These are phyloP conservation scores for Amauroascus niger DNA, from an alignment of 2,329 filamentous ascomycete species.

Conservation along the genomic window DNA sequence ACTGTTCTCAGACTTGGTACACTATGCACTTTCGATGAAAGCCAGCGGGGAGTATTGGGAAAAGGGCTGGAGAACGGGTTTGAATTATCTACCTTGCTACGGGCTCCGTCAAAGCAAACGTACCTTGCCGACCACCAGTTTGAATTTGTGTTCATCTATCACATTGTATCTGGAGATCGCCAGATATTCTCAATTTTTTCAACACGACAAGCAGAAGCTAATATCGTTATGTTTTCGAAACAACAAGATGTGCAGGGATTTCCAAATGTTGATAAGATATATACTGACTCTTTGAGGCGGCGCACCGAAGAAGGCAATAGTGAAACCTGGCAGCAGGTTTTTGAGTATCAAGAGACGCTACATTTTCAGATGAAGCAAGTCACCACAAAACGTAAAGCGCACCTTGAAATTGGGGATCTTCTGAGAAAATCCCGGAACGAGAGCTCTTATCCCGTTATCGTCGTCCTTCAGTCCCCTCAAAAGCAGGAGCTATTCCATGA, in stretches of 20 bases:
- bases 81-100: slow-evolving; percentile 65
- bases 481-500: slow-evolving; percentile 72
- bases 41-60: slow-evolving; percentile 79
- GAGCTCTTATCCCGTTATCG: slow-evolving; percentile 65
- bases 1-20: slow-evolving; percentile 85
- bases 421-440: slow-evolving; percentile 87
- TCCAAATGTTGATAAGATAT: slow-evolving; percentile 83
- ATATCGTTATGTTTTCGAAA: slow-evolving; percentile 80
- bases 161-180: slow-evolving; percentile 79
- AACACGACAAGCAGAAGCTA: slow-evolving; percentile 64
- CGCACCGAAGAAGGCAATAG: slow-evolving; percentile 55
- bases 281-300: slow-evolving; percentile 59
- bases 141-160: slow-evolving; percentile 84
- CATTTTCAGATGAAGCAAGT: slow-evolving; percentile 81
- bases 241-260: slow-evolving; percentile 72
- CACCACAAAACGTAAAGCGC: slow-evolving; percentile 77
- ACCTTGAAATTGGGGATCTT: slow-evolving; percentile 76
- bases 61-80: slow-evolving; percentile 91
- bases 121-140: slow-evolving; percentile 69
- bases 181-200: slow-evolving; percentile 94
- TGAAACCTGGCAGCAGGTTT: slow-evolving; percentile 66
- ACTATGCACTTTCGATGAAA: slow-evolving; percentile 85
- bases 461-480: slow-evolving; percentile 86
- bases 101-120: slow-evolving; percentile 54
- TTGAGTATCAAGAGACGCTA: slow-evolving; percentile 77